These are phyloP conservation scores for Thelonectria discophora DNA, from an alignment of 2,329 filamentous ascomycete species.

Conservation along the genomic window DNA sequence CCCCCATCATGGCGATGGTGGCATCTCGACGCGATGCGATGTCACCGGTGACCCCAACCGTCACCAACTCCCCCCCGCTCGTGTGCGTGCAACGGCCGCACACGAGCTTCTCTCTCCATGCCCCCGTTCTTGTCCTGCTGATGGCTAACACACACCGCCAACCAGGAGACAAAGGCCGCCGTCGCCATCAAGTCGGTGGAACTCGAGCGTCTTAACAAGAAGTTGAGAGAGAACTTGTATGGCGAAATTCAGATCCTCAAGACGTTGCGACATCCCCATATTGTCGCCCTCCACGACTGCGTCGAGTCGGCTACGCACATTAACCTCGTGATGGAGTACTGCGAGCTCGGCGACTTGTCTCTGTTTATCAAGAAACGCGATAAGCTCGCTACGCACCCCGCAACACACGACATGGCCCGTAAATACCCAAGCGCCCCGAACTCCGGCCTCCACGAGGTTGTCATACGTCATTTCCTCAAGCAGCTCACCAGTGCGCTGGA, in stretches of 20 bases:
- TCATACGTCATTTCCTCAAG: slow-evolving; percentile 94
- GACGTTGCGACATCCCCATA: slow-evolving; percentile 92
- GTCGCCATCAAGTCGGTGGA: slow-evolving; percentile 98
- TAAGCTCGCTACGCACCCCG: slow-evolving; percentile 79
- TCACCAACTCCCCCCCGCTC: neutral
- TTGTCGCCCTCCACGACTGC: slow-evolving; percentile 95
- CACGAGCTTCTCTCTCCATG: neutral
- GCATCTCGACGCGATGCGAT: slow-evolving; percentile 18
- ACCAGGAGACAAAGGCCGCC: slow-evolving; percentile 77
- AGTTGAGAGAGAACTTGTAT: slow-evolving; percentile 95
- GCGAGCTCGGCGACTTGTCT: slow-evolving; percentile 92
- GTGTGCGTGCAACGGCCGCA: slow-evolving; percentile 5
- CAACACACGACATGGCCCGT: slow-evolving; percentile 87
- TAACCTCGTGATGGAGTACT: slow-evolving; percentile 98
- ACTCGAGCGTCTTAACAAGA: slow-evolving; percentile 88
- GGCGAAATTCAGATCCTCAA: slow-evolving; percentile 96
- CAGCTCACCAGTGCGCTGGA: slow-evolving; percentile 91
- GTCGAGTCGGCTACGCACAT: slow-evolving; percentile 87
- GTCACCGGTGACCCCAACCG: slow-evolving; percentile 22
- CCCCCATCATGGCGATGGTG: slow-evolving; percentile 15
- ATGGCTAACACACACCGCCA: slow-evolving; percentile 23
- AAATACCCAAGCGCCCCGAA: slow-evolving; percentile 88
- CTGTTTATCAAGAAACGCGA: slow-evolving; percentile 96
- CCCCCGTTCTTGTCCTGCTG: slow-evolving; percentile 5
- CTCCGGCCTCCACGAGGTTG: slow-evolving; percentile 94